phyloP scores from a whole-genome alignment of 2,329 filamentous ascomycete genomes.

The Beauveria caledonica region DNA sequence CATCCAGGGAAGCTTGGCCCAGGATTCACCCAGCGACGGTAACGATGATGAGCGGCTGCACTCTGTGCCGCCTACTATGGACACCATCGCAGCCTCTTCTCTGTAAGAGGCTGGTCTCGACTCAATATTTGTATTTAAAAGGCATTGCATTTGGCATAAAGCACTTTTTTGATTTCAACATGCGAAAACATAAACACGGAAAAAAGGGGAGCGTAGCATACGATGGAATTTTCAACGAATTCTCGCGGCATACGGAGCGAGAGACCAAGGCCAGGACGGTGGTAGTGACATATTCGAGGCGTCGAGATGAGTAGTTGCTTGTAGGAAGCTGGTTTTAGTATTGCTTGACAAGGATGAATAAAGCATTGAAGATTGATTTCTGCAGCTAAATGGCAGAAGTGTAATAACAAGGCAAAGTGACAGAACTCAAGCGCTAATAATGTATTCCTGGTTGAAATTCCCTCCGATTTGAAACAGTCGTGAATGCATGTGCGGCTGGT shows the following conservation, averaged over 20 bases:
- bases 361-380: neutral
- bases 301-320: neutral
- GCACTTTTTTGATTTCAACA: constrained; percentile 11
- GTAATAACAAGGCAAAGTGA: neutral
- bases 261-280: neutral
- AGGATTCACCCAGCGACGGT: constrained; percentile 35
- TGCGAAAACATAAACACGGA: neutral
- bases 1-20: constrained; percentile 51
- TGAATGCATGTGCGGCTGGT: neutral
- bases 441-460: neutral
- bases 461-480: neutral
- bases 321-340: neutral
- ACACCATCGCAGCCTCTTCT: constrained; percentile 31
- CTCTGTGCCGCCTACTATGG: constrained; percentile 26
- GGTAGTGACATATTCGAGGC: neutral
- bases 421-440: neutral
- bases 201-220: constrained; percentile 5
- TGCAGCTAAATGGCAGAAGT: neutral
- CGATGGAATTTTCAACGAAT: neutral
- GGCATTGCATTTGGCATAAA: neutral
- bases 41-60: constrained; percentile 22
- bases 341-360: neutral
- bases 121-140: neutral
- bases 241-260: neutral
- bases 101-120: constrained; percentile 20